Conservation (phyloP, 495 filamentous ascomycete species). For the Margaritispora aquatica region DNA sequence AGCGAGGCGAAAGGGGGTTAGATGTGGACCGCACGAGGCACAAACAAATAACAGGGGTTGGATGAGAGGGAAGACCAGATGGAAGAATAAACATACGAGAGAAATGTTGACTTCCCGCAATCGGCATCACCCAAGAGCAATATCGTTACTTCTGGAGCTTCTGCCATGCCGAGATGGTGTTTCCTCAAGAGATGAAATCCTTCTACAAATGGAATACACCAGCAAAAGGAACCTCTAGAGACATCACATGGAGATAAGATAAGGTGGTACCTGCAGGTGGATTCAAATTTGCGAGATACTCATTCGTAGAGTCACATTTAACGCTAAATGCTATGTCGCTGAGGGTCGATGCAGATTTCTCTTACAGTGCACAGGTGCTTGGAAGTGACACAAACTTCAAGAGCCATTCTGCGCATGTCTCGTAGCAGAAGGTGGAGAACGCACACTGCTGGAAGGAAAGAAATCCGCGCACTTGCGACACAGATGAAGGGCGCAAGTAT, state of each 20-base stretch:
- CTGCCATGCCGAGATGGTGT: conserved; percentile 11
- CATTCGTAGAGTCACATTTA: conserved; percentile 5
- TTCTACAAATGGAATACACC: too few species aligned
- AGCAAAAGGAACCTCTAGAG: background rate
- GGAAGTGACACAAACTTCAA: background rate
- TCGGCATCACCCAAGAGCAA: conserved; percentile 73
- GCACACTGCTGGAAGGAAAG: conserved; percentile 4
- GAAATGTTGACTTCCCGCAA: conserved; percentile 82
- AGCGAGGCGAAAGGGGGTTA: conserved; percentile 2
- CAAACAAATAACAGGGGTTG: background rate
- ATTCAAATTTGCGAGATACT: background rate
- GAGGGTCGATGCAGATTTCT: background rate
- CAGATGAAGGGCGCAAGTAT: conserved; percentile 1
- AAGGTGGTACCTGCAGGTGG: background rate
- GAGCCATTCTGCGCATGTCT: conserved; percentile 2
- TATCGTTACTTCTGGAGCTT: conserved; percentile 49
- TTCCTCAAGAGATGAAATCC: background rate
- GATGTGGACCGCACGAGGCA: conserved; percentile 11
- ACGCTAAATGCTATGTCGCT: too few species aligned
- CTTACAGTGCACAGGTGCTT: background rate
- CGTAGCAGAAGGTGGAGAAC: conserved; percentile 7
- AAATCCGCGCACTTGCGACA: conserved; percentile 4
- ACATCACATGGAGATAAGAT: conserved; percentile 20
- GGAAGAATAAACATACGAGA: conserved; percentile 59
- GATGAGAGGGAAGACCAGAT: background rate